Base-by-base conservation (phyloP, 1,284 basidiomycete species). In the Naganishia sp. region DNA sequence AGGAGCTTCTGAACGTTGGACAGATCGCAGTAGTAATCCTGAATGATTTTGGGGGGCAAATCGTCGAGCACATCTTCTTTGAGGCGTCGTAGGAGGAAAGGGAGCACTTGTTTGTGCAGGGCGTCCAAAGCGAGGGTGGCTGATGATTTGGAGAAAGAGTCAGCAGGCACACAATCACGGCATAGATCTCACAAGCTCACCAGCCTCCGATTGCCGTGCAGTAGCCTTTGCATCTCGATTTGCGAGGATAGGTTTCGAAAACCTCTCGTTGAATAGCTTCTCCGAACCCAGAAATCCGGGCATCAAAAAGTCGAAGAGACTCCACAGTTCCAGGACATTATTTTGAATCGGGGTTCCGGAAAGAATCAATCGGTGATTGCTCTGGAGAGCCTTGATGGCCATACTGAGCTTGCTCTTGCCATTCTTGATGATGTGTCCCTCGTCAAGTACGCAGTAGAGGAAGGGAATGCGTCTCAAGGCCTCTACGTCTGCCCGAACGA, bases 311-410 rank as follows among this genome's bases (percentile, higher is more conserved):
- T 99, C 96, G 78, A 99, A 99, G 65, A 99, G 82, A 79, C 92
- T 96, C 96, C 96, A 99, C 3, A 99, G 82, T 78, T 99, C 96
- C 48, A 99, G 82, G 9, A 99, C 94, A 75, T 99, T 99, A 80
- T 99, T 99, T 82, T 99, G 96, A 67, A 99, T 98, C 0, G 96
- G 96, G 13, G 96, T 99, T 31, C 96, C 96, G 0, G 94, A 96
- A 1, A 99, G 83, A 73, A 99, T 89, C 21, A 99, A 82, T 16
- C 96, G 88, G 79, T 99, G 96, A 70, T 95, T 88, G 1, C 95
- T 91, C 61, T 86, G 86, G 59, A 99, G 86, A 72, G 84, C 86
- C 81, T 99, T 99, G 72, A 99, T 92, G 0, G 96, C 93, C 77
- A 94, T 93, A 0, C 95, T 94, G 56, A 99, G 85, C 80, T 99